Percentiles rank a stretch among this genome's conserved stretches.
Evolutionary conservation across 345 rosid genomes (phyloP).

Genomic region (Arabis hirsuta): DNA sequence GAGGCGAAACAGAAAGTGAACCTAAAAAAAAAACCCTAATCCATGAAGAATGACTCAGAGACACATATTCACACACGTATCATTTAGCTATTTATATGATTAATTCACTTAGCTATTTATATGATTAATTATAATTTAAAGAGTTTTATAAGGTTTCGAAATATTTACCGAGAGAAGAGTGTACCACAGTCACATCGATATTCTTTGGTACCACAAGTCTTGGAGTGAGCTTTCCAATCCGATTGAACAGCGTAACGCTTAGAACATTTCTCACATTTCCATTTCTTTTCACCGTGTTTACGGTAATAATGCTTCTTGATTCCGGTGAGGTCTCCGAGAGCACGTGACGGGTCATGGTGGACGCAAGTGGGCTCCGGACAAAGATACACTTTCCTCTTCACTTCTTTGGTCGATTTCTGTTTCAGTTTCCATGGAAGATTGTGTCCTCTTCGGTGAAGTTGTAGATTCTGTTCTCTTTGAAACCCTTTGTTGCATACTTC

Average conservation of each 20-base stretch:
- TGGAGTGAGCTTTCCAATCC: conserved; percentile 89
- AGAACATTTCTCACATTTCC: conserved; percentile 88
- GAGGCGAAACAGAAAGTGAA: conserved; percentile 50
- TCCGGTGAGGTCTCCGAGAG: conserved; percentile 90
- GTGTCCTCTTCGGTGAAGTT: conserved; percentile 91
- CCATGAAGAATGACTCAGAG: conserved; percentile 41
- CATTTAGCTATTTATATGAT: conserved; percentile 6
- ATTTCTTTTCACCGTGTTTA: conserved; percentile 82
- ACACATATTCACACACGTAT: conserved; percentile 37
- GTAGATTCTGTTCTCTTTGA: conserved; percentile 83
- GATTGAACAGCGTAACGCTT: conserved; percentile 82
- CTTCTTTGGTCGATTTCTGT: conserved; percentile 77
- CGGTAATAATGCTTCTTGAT: conserved; percentile 78
- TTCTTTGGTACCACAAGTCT: conserved; percentile 81
- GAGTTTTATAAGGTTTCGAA: conserved; percentile 9
- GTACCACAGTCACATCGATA: conserved; percentile 86
- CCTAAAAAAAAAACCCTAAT: conserved; percentile 47
- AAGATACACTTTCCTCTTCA: conserved; percentile 77
- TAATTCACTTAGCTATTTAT: background rate
- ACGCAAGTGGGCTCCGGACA: conserved; percentile 91
- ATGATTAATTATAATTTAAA: conserved; percentile 10
- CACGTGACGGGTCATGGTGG: conserved; percentile 82
- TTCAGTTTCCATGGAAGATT: conserved; percentile 83
- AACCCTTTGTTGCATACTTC: conserved; percentile 91
- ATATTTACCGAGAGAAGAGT: conserved; percentile 70